Evolutionary conservation across 1,139 yeast species (phyloP).

Genomic region (Yamadazyma triangularis): DNA sequence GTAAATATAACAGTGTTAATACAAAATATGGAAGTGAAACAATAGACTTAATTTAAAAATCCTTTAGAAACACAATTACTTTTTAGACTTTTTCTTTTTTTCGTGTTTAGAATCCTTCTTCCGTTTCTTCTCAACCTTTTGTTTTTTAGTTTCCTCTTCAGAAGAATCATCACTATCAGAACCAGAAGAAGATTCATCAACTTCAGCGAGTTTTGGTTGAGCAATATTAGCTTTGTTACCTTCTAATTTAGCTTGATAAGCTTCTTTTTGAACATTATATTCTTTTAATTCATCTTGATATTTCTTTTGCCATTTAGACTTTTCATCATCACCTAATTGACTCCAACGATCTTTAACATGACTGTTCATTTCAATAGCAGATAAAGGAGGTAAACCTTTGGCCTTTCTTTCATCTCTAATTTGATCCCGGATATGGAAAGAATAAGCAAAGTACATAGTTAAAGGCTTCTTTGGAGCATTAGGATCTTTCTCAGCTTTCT

Average conservation of each 20-base stretch:
- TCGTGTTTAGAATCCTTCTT: constrained; percentile 16
- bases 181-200: constrained; percentile 7
- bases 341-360: constrained; percentile 80
- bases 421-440: constrained; percentile 57
- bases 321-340: constrained; percentile 59
- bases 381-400: constrained; percentile 56
- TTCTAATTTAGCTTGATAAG: constrained; percentile 37
- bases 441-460: constrained; percentile 79
- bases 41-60: too few species aligned
- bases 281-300: constrained; percentile 61
- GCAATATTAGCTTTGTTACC: constrained; percentile 5
- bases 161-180: constrained; percentile 13
- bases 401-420: constrained; percentile 63
- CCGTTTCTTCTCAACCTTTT: constrained; percentile 22
- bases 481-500: constrained; percentile 53
- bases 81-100: constrained; percentile 17
- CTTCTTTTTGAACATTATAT: constrained; percentile 62
- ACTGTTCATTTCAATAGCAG: constrained; percentile 73
- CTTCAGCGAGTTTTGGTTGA: constrained; percentile 12
- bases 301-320: constrained; percentile 70
- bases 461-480: constrained; percentile 64
- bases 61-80: constrained; percentile 3
- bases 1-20: too few species aligned
- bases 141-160: constrained; percentile 18
- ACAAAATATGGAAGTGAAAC: too few species aligned